Percentiles rank a stretch among this genome's conserved stretches.
Evolutionary conservation across 163 green algal species (phyloP).

Genomic region (Scenedesmus sp.): DNA sequence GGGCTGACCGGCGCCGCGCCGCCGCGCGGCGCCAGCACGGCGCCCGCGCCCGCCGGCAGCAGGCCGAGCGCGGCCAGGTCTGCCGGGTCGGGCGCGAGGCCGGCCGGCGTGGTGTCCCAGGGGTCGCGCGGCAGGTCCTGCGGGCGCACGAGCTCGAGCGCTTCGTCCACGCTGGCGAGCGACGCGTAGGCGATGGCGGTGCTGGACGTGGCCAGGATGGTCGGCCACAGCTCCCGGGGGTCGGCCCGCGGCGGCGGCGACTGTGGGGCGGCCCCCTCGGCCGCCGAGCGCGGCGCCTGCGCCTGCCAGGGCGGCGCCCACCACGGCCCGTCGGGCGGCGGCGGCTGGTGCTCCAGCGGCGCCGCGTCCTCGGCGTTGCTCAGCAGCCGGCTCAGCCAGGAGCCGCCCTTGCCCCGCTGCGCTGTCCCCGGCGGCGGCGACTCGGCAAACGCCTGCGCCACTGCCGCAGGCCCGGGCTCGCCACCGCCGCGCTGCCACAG

Average conservation of each 20-base stretch:
- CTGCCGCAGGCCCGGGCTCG: no score
- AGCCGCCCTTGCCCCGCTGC: no score
- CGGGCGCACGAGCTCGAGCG: not conserved
- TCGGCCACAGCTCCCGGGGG: not conserved
- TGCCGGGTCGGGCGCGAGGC: not conserved
- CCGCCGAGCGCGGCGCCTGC: not conserved
- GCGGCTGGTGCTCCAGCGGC: not conserved
- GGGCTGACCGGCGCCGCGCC: not conserved
- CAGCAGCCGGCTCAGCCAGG: no score
- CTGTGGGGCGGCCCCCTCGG: not conserved
- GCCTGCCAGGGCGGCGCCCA: not conserved
- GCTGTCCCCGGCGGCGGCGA: no score
- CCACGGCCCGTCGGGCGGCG: not conserved
- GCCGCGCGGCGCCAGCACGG: not conserved
- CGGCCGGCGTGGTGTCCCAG: not conserved
- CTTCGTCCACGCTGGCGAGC: not conserved
- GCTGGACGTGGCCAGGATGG: not conserved
- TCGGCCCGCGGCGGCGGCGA: no score
- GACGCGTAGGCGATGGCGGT: not conserved
- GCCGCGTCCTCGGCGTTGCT: no score
- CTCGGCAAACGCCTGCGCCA: no score
- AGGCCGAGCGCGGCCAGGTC: conserved; percentile 5
- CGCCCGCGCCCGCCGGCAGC: not conserved
- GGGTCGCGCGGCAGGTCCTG: not conserved
- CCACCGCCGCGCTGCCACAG: no score